Conservation (phyloP, 345 rosid species). For the Combretum micranthum region DNA sequence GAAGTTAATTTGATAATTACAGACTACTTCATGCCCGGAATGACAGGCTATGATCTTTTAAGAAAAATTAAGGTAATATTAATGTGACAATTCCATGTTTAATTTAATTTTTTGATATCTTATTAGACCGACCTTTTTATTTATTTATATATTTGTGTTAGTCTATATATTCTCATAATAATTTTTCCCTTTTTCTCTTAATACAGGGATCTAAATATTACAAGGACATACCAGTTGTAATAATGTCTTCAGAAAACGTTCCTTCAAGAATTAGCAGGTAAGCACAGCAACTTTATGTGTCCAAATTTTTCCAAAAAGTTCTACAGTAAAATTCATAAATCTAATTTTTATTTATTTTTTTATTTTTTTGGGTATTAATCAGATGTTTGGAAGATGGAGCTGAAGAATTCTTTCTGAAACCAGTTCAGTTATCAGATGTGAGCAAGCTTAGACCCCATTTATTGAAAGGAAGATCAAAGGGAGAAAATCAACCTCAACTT, state of each 20-base stretch:
- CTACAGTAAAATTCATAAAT: too few species aligned
- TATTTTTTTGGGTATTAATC: constrained; percentile 6
- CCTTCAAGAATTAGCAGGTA: constrained; percentile 77
- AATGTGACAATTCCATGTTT: neutral
- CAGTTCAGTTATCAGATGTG: constrained; percentile 77
- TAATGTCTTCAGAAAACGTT: constrained; percentile 88
- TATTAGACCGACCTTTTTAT: neutral
- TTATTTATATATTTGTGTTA: neutral
- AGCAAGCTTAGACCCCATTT: constrained; percentile 60
- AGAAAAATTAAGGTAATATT: constrained; percentile 65
- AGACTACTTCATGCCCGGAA: constrained; percentile 97
- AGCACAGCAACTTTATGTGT: neutral
- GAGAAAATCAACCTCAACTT: neutral
- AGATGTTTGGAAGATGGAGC: constrained; percentile 94
- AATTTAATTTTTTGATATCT: neutral
- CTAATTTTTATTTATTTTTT: too few species aligned
- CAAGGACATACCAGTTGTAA: constrained; percentile 78
- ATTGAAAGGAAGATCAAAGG: constrained; percentile 32
- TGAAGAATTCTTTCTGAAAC: constrained; percentile 80
- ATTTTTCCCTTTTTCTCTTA: neutral
- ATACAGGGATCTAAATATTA: constrained; percentile 56
- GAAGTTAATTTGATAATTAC: constrained; percentile 77
- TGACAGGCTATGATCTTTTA: constrained; percentile 94
- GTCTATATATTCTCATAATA: neutral
- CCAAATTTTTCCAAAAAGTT: neutral